Evolutionary conservation across 345 rosid genomes (phyloP).

Genomic region (Populus tremula): DNA sequence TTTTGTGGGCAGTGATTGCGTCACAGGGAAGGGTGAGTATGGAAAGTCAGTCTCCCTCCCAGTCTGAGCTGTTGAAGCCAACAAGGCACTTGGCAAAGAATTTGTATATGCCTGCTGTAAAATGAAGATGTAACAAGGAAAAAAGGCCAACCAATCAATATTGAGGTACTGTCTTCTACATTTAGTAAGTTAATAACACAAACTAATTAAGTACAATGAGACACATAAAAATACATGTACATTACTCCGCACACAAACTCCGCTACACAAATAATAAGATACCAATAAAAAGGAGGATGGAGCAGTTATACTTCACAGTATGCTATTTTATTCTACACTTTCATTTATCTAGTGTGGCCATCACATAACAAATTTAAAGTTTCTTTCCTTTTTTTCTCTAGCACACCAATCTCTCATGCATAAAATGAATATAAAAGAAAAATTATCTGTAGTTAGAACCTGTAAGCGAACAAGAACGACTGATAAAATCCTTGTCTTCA

Average conservation of each 20-base stretch:
- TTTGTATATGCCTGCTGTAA: slow-evolving; percentile 63
- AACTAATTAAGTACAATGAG: background rate
- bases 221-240: background rate
- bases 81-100: slow-evolving; percentile 66
- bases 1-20: slow-evolving; percentile 68
- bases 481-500: background rate
- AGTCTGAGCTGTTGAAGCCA: slow-evolving; percentile 68
- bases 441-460: background rate
- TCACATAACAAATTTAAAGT: background rate
- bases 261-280: background rate
- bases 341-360: background rate
- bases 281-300: background rate
- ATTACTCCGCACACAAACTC: background rate
- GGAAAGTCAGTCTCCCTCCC: slow-evolving; percentile 80
- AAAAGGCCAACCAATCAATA: slow-evolving; percentile 8
- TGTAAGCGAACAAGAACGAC: background rate
- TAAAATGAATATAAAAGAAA: background rate
- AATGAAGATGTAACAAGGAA: background rate
- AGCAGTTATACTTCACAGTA: background rate
- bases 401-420: background rate
- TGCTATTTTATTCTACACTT: background rate
- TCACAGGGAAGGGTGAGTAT: slow-evolving; percentile 69
- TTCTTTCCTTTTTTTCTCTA: background rate
- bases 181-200: background rate
- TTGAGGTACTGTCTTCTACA: background rate